Evolutionary conservation across 805 yeast species (phyloP), one percentile per base, ranked within the genome.

Genomic region (Ogataea chonburiensis): DNA sequence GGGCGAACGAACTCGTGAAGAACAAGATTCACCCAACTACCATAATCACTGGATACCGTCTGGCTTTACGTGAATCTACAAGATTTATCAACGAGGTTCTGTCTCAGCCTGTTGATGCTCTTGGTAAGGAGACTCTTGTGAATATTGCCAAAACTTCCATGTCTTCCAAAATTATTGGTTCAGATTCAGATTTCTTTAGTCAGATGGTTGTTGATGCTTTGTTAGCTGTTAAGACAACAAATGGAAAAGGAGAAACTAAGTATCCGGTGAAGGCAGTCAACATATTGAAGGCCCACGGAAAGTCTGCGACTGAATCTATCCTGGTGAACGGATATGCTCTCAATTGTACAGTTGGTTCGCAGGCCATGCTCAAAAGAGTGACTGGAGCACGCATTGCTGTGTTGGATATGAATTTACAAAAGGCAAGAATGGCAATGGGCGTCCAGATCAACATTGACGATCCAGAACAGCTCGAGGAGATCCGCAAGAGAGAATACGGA

Each of bases 191-290:
- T 8, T 93, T 93, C 56, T 93, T 93, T 64, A 73, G 91, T 42
- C 70, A 79, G 50, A 73, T 94, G 77, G 98, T 86, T 17, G 98
- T 93, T 27, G 97, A 93, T 56, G 93, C 98, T 16, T 80, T 93
- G 77, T 70, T 88, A 41, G 95, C 96, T 3, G 98, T 93, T 36
- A 89, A 86, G 61, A 89, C 98, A 24, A 76, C 83, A 30, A 89
- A 87, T 58, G 65, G 79, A 21, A 84, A 88, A 54, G 96, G 96
- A 37, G 98, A 93, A 56, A 67, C 71, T 29, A 86, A 81, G 62
- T 89, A 93, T 61, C 99, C 99, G 2, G 95, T 91, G 29, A 94
- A 93, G 67, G 98, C 98, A 2, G 96, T 93, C 38, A 93, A 93
- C 58, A 79, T 94, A 37, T 71, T 93, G 54, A 93, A 94, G 64